Evolutionary conservation across 2,329 filamentous ascomycete genomes (phyloP).

Genomic region (Trichoderma breve): DNA sequence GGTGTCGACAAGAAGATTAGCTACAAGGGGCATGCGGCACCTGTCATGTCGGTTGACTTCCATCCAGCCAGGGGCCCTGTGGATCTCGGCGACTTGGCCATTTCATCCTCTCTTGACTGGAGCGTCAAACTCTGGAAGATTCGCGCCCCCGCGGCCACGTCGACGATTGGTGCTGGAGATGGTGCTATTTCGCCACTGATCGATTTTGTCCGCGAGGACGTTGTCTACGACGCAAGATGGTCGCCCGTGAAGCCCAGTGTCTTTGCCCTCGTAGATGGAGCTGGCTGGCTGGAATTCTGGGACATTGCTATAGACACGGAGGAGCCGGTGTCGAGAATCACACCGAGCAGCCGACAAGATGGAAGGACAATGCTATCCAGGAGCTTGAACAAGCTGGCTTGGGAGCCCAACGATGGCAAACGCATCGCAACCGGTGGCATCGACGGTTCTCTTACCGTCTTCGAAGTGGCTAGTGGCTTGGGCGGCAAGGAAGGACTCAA

Average conservation of each 20-base stretch:
- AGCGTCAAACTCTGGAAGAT: slow-evolving; percentile 97
- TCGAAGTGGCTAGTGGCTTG: slow-evolving; percentile 80
- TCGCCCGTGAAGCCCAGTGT: slow-evolving; percentile 91
- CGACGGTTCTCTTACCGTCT: slow-evolving; percentile 85
- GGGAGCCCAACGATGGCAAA: slow-evolving; percentile 88
- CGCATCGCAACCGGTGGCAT: slow-evolving; percentile 87
- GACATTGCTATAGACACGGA: slow-evolving; percentile 91
- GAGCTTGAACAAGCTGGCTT: slow-evolving; percentile 90
- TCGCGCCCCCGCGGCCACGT: slow-evolving; percentile 72
- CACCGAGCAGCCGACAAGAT: slow-evolving; percentile 65
- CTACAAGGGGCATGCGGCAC: slow-evolving; percentile 87
- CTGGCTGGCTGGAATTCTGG: slow-evolving; percentile 90
- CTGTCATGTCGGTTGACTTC: slow-evolving; percentile 94
- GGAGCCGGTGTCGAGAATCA: slow-evolving; percentile 80
- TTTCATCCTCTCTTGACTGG: slow-evolving; percentile 94
- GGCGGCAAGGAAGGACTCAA: slow-evolving; percentile 82
- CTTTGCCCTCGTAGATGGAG: slow-evolving; percentile 91
- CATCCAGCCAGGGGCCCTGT: slow-evolving; percentile 89
- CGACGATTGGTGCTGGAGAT: slow-evolving; percentile 54
- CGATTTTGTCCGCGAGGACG: slow-evolving; percentile 89
- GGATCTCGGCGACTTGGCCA: slow-evolving; percentile 88
- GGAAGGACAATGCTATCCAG: slow-evolving; percentile 70
- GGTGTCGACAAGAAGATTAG: slow-evolving; percentile 86
- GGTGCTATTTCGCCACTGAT: slow-evolving; percentile 69
- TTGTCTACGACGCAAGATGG: slow-evolving; percentile 96